phyloP scores from a whole-genome alignment of 2,329 filamentous ascomycete genomes.

The Curvularia verruculosa region DNA sequence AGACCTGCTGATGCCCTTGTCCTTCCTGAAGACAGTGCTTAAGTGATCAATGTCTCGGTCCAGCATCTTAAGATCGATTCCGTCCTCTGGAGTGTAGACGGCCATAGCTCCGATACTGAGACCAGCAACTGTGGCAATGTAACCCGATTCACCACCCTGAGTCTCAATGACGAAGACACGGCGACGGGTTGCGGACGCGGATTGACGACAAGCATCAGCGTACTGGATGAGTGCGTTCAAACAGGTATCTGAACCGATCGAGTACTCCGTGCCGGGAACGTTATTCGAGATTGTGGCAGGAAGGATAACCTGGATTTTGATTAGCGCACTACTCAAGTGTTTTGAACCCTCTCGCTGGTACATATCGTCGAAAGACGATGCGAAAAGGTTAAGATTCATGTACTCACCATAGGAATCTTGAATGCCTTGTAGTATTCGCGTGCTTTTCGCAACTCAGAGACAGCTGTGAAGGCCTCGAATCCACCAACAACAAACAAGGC shows the following conservation, averaged over 20 bases:
- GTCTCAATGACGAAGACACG: conserved; percentile 98
- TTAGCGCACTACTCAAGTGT: conserved; percentile 12
- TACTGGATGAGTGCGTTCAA: conserved; percentile 93
- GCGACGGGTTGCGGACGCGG: conserved; percentile 88
- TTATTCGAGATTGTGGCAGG: conserved; percentile 99
- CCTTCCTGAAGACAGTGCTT: conserved; percentile 80
- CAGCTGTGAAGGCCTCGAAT: conserved; percentile 93
- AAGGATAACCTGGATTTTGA: conserved; percentile 70
- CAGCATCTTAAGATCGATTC: conserved; percentile 91
- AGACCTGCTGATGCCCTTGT: conserved; percentile 85
- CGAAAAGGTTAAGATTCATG: background rate
- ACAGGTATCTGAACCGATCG: conserved; percentile 93
- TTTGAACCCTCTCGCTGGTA: too few species aligned
- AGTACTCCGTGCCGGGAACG: conserved; percentile 96
- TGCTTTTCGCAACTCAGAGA: conserved; percentile 84
- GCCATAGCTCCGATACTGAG: conserved; percentile 90
- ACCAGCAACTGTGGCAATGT: conserved; percentile 88
- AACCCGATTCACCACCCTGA: conserved; percentile 92
- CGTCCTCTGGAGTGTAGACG: conserved; percentile 97
- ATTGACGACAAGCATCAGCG: conserved; percentile 97
- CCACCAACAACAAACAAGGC: conserved; percentile 91
- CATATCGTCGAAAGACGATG: too few species aligned
- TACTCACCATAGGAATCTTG: conserved; percentile 77
- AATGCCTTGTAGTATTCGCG: conserved; percentile 80
- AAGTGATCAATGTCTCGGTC: conserved; percentile 88